These are phyloP conservation scores for Kodamaea alishanica DNA, from an alignment of 1,139 yeast genomes.

Conservation along the genomic window DNA sequence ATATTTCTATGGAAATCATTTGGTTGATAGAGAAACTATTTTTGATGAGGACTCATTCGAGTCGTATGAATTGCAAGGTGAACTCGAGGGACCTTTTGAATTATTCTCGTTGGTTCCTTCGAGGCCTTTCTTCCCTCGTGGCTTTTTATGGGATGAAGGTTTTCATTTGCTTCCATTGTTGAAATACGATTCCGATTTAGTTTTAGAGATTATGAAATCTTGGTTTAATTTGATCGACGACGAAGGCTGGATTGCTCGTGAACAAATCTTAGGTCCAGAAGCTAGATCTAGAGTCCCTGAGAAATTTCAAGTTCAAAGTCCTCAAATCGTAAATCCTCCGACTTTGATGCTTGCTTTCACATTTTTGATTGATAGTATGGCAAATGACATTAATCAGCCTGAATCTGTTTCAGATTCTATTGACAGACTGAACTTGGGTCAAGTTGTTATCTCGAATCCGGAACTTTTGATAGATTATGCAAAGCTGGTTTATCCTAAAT, in stretches of 20 bases:
- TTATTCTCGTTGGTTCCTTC: slow-evolving; percentile 86
- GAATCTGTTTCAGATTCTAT: slow-evolving; percentile 15
- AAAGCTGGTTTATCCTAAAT: slow-evolving; percentile 65
- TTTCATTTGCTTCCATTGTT: slow-evolving; percentile 82
- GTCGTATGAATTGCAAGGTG: slow-evolving; percentile 49
- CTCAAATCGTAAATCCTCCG: slow-evolving; percentile 93
- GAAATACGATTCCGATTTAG: slow-evolving; percentile 81
- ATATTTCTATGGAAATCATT: slow-evolving; percentile 81
- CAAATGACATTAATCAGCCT: slow-evolving; percentile 24
- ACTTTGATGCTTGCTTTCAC: slow-evolving; percentile 81
- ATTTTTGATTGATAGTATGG: slow-evolving; percentile 50
- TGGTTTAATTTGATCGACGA: slow-evolving; percentile 88
- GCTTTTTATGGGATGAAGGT: slow-evolving; percentile 99
- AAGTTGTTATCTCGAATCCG: slow-evolving; percentile 55
- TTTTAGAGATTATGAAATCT: slow-evolving; percentile 73
- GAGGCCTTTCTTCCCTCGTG: slow-evolving; percentile 91
- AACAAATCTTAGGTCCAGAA: slow-evolving; percentile 89
- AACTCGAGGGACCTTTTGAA: slow-evolving; percentile 63
- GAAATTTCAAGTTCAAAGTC: slow-evolving; percentile 81
- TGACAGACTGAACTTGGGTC: slow-evolving; percentile 35
- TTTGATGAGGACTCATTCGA: slow-evolving; percentile 65
- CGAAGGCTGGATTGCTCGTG: slow-evolving; percentile 96
- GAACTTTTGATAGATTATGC: slow-evolving; percentile 63
- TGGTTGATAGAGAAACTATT: slow-evolving; percentile 71
- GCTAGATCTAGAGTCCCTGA: slow-evolving; percentile 84